These are phyloP conservation scores for Nemania abortiva DNA, from an alignment of 2,329 filamentous ascomycete species.

Conservation along the genomic window DNA sequence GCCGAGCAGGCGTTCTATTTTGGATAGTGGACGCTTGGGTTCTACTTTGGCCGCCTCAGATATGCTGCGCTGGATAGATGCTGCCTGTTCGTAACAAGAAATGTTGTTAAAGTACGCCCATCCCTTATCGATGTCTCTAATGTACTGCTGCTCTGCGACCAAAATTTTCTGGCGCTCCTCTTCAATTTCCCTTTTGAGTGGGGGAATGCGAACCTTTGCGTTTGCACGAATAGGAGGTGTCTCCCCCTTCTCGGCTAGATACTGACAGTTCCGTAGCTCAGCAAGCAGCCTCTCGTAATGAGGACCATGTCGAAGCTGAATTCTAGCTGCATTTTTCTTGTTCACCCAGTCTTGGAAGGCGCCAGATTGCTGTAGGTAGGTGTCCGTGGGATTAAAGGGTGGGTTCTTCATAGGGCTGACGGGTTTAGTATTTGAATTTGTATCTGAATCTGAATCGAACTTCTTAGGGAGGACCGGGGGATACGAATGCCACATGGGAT, in stretches of 20 bases:
- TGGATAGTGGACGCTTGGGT: slow-evolving; percentile 28
- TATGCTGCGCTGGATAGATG: slow-evolving; percentile 27
- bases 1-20: slow-evolving; percentile 40
- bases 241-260: slow-evolving; percentile 7
- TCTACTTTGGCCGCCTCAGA: neutral
- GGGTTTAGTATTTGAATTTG: neutral
- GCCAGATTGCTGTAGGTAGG: slow-evolving; percentile 37
- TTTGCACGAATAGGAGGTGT: slow-evolving; percentile 21
- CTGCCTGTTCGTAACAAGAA: slow-evolving; percentile 32
- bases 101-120: slow-evolving; percentile 39
- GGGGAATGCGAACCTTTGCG: slow-evolving; percentile 16
- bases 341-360: slow-evolving; percentile 39
- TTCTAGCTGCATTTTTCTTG: slow-evolving; percentile 31
- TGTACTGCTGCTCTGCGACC: slow-evolving; percentile 30
- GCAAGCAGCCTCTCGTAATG: slow-evolving; percentile 26
- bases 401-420: neutral
- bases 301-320: slow-evolving; percentile 27
- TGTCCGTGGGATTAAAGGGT: slow-evolving; percentile 13
- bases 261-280: slow-evolving; percentile 22
- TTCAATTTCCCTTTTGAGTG: slow-evolving; percentile 13
- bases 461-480: slow-evolving; percentile 27
- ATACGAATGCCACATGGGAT: slow-evolving; percentile 34
- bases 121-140: slow-evolving; percentile 37
- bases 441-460: slow-evolving; percentile 19
- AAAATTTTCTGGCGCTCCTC: slow-evolving; percentile 15